phyloP scores from a whole-genome alignment of 208 protist genomes.

The Porcisia deanei region DNA sequence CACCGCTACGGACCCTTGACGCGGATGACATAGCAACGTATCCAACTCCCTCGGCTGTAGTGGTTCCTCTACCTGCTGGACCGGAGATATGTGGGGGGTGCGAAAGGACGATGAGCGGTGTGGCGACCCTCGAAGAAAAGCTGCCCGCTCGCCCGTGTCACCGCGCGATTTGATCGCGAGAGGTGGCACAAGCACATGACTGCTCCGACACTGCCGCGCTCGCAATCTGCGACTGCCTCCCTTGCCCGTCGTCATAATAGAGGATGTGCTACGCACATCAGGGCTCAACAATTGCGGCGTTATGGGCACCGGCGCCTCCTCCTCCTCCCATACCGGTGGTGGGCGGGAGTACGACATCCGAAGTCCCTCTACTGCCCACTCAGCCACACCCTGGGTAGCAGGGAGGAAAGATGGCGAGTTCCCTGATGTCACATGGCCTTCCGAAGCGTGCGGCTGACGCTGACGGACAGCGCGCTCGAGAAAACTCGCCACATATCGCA shows the following conservation, averaged over 20 bases:
- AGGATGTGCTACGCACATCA: not conserved
- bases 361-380: constrained; percentile 14
- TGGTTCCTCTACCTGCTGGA: not conserved
- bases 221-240: not conserved
- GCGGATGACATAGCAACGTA: not conserved
- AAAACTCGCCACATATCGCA: constrained; percentile 7
- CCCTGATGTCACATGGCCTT: not conserved
- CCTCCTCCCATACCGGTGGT: constrained; percentile 32
- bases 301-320: not conserved
- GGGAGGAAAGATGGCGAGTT: not conserved
- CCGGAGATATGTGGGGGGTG: not conserved
- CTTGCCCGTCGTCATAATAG: not conserved
- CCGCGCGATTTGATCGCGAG: not conserved
- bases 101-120: not conserved
- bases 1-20: not conserved
- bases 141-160: not conserved
- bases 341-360: constrained; percentile 15
- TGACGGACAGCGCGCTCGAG: not conserved
- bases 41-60: not conserved
- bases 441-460: not conserved
- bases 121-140: not conserved
- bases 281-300: not conserved
- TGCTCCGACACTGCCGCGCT: not conserved
- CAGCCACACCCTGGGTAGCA: constrained; percentile 8
- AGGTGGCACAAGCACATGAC: not conserved